Evolutionary conservation across 2,329 filamentous ascomycete species (phyloP).

Genomic region (Aspergillus unguis): DNA sequence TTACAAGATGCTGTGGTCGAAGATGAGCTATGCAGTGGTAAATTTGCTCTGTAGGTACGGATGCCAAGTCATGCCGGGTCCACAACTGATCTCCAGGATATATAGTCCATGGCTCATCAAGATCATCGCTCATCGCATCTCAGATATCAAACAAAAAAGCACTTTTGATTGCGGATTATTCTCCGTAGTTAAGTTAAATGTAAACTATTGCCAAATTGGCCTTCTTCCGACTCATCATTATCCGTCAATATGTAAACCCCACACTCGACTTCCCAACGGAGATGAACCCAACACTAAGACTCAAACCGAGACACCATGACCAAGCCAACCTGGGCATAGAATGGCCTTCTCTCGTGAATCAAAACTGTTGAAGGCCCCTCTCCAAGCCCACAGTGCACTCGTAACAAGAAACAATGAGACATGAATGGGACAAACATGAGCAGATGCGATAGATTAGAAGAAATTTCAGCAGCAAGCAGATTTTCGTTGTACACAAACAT

Average conservation of each 20-base stretch:
- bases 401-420: conserved; percentile 10
- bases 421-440: not conserved
- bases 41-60: no score
- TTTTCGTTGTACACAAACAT: conserved; percentile 8
- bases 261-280: conserved; percentile 20
- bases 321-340: conserved; percentile 25
- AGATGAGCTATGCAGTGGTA: no score
- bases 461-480: not conserved
- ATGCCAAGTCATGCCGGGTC: no score
- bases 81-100: no score
- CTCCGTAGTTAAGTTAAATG: not conserved
- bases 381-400: conserved; percentile 20
- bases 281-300: conserved; percentile 26
- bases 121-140: no score
- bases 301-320: conserved; percentile 24
- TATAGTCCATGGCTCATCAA: no score
- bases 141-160: not conserved
- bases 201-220: not conserved
- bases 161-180: not conserved
- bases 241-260: conserved; percentile 12
- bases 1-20: no score
- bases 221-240: not conserved
- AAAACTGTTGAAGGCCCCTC: conserved; percentile 20
- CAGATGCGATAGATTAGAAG: conserved; percentile 4
- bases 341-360: conserved; percentile 18